phyloP scores from a whole-genome alignment of 2,329 filamentous ascomycete genomes.

The Colletotrichum eremochloae region DNA sequence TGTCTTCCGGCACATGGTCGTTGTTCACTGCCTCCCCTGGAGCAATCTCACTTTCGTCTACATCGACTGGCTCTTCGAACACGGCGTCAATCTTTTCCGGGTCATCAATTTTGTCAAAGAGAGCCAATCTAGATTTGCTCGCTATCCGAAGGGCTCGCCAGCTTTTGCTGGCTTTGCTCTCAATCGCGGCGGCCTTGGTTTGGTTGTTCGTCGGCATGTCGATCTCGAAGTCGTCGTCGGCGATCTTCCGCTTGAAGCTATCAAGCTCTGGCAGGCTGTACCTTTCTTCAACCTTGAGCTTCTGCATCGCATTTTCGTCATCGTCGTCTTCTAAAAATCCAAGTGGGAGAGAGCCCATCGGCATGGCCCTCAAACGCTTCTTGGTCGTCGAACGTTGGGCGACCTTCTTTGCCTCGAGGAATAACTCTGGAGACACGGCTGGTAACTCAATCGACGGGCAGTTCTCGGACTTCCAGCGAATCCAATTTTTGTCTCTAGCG shows the following conservation, averaged over 20 bases:
- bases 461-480: slow-evolving; percentile 96
- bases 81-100: slow-evolving; percentile 76
- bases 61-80: slow-evolving; percentile 63
- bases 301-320: slow-evolving; percentile 70
- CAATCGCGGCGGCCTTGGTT: slow-evolving; percentile 68
- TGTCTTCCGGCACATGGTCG: slow-evolving; percentile 60
- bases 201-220: slow-evolving; percentile 79
- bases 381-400: slow-evolving; percentile 76
- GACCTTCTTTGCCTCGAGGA: slow-evolving; percentile 75
- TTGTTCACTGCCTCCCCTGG: slow-evolving; percentile 48
- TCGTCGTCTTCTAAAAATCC: slow-evolving; percentile 81
- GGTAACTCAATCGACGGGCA: slow-evolving; percentile 88
- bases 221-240: slow-evolving; percentile 86
- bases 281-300: slow-evolving; percentile 75
- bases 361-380: slow-evolving; percentile 76
- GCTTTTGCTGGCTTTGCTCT: slow-evolving; percentile 86
- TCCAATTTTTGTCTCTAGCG: slow-evolving; percentile 97
- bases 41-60: slow-evolving; percentile 52
- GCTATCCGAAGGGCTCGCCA: slow-evolving; percentile 91
- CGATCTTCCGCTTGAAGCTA: slow-evolving; percentile 79
- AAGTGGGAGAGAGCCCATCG: slow-evolving; percentile 80
- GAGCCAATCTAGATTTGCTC: slow-evolving; percentile 77
- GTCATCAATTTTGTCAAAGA: slow-evolving; percentile 90
- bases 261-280: slow-evolving; percentile 78
- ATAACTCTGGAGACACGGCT: slow-evolving; percentile 76